Evolutionary conservation across 2,329 filamentous ascomycete species (phyloP), one percentile per base, ranked within the genome.

Genomic region (Exophiala calicioides): DNA sequence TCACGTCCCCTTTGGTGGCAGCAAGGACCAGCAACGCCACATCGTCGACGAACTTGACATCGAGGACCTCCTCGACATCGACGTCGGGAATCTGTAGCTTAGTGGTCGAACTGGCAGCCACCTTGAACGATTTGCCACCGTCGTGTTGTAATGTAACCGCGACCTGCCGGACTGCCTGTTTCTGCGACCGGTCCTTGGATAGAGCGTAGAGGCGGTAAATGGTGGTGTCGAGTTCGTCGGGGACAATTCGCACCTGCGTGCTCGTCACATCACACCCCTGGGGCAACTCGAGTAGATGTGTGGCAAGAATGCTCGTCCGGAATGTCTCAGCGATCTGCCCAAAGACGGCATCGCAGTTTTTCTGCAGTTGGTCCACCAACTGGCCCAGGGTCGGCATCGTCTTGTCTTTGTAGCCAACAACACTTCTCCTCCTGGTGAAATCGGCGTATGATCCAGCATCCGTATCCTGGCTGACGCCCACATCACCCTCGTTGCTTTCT

Each of bases 31-130:
- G 71, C 1, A 90, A 62, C 0, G 69, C 73, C 9, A 74, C 65
- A 44, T 85, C 79, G 57, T 85, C 75, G 32, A 87, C 74, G 59
- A 90, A 88, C 60, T 84, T 83, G 10, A 85, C 64, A 61, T 89
- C 84, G 15, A 80, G 64, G 12, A 84, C 66, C n/a, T 64, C 67
- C 8, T 67, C 68, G 4, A 67, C 59, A 1, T 64, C 68, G 3
- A 67, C 59, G 1, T 64, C 68, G 3, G 39, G 37, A 2, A 55
- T 38, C 19, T 18, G n/a, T 10, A 35, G 18, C n/a, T 20, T 24
- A 16, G 19, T 13, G 18, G 19, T 37, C 10, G 18, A 26, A 5
- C 5, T 27, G n/a, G 33, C 35, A 7, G 41, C 41, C 15, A 44
- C 24, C 27, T 40, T 32, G 26, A 51, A 23, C 18, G 30, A 23